Conservation (phyloP, 176 grass and related monocot species). For the Bothriochloa decipiens region DNA sequence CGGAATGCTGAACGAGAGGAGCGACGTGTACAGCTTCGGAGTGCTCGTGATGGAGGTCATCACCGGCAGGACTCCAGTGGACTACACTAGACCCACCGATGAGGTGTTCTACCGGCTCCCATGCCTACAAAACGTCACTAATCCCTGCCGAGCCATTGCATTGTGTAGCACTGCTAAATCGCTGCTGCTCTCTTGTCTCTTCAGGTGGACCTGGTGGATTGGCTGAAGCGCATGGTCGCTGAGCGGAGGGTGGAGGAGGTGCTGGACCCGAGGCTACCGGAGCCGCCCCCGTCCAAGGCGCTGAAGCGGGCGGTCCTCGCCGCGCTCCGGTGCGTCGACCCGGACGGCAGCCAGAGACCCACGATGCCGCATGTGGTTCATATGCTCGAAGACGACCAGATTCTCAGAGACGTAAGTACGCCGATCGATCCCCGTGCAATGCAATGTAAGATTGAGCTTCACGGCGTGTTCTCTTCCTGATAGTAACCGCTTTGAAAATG, state of each 20-base stretch:
- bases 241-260: constrained; percentile 77
- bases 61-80: constrained; percentile 84
- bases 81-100: constrained; percentile 70
- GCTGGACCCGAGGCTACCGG: constrained; percentile 73
- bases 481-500: constrained; percentile 7
- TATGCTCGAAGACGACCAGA: constrained; percentile 81
- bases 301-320: constrained; percentile 77
- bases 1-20: constrained; percentile 87
- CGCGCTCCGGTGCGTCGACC: constrained; percentile 88
- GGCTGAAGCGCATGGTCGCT: constrained; percentile 88
- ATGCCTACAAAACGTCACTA: neutral
- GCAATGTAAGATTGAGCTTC: neutral
- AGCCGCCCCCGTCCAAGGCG: constrained; percentile 63
- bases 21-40: constrained; percentile 95
- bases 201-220: constrained; percentile 89
- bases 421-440: neutral
- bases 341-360: constrained; percentile 65
- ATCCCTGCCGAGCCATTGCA: neutral
- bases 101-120: constrained; percentile 45
- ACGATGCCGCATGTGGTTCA: constrained; percentile 86
- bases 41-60: constrained; percentile 91
- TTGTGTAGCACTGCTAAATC: neutral
- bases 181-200: neutral
- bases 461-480: neutral
- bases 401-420: constrained; percentile 70